Base-by-base conservation (phyloP, 805 yeast genomes). In the Cyberlindnera amylophila region DNA sequence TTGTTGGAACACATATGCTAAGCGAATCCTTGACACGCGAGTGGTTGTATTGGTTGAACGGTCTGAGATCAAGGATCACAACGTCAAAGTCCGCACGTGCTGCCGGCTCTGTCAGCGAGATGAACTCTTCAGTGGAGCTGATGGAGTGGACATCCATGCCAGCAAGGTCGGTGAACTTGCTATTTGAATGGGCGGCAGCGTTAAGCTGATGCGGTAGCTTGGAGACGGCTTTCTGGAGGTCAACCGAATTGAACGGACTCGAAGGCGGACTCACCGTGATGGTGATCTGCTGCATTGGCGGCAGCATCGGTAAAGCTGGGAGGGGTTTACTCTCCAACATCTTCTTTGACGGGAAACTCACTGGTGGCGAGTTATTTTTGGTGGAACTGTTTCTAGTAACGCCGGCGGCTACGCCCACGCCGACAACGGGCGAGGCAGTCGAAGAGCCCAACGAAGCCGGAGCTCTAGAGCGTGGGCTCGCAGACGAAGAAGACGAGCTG, bases 1-100 rank as follows among this genome's bases (percentile, higher is more conserved):
- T 91, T 13, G 96, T 83, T 1, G 98, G 97, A 10, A 90, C 69
- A 59, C 96, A 86, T 21, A 91, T 74, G 58, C 86, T 87, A 33
- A 86, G 65, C 0, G 97, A 77, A 30, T 74, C 69, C 5, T 53
- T 52, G 9, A 91, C 63, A 46, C 84, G 86, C 4, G 75, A 63
- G 44, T 71, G 74, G 31, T 80, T 72, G 60, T 70, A 87, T 46
- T 86, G 90, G 30, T 85, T 81, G 59, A 82, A 87, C 0, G 97
- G 87, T 46, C 98, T 67, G 16, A 85, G 77, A 59, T 91, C 98
- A 3, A 57, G 45, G 2, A 52, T 36, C 2, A 55, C 39, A 4
- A 45, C 41, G 16, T 55, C 58, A 4, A 36, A 40, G 4, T 27
- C 10, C 6, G 14, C 44, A n/a, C n/a, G n/a, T 0, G 33, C 30